Base-by-base conservation (phyloP, 345 rosid species). In the Reutealis trisperma region DNA sequence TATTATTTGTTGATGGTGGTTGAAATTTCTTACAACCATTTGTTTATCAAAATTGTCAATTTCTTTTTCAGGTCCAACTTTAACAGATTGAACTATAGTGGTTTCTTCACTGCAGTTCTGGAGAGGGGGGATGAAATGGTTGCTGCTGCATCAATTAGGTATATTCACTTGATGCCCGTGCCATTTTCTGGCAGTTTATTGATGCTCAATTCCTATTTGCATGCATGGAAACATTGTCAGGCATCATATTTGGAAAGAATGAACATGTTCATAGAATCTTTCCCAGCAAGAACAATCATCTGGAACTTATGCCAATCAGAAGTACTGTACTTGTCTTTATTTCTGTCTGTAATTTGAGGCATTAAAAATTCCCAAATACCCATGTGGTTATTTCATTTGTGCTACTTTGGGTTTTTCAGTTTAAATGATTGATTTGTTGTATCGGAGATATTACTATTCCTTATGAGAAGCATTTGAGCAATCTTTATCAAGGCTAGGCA, bases 141-240 rank as follows among this genome's bases (percentile, higher is more conserved):
- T 63, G 82, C 86, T 81, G 97, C 87, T 79, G 99, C 99, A 76
- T 90, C 98, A 73, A 91, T 96, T 76, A 89, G 99, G 99, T 93
- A 80, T 41, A 32, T 71, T 72, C 58, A 16, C 54, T 54, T 55
- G 19, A 5, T 69, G 22, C 51, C 44, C 55, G 24, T 5, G 27
- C 59, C 72, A 57, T 67, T 30, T 66, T 37, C 6, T 8, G 51
- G 32, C 60, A 5, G 63, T 60, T 75, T 18, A 22, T 75, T 13
- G 21, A 8, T 66, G 61, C 65, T 58, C 63, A 52, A 32, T 67
- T 74, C 44, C 41, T 76, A 24, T 59, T 61, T 61, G 52, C 52
- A 67, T 25, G 24, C 19, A 8, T 32, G 21, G 52, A 58, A 75
- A 25, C 57, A 10, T 41, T 21, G 6, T 41, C 25, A 34, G 24